Conservation (phyloP, 2,329 filamentous ascomycete species). For the Tolypocladium cylindrosporum region DNA sequence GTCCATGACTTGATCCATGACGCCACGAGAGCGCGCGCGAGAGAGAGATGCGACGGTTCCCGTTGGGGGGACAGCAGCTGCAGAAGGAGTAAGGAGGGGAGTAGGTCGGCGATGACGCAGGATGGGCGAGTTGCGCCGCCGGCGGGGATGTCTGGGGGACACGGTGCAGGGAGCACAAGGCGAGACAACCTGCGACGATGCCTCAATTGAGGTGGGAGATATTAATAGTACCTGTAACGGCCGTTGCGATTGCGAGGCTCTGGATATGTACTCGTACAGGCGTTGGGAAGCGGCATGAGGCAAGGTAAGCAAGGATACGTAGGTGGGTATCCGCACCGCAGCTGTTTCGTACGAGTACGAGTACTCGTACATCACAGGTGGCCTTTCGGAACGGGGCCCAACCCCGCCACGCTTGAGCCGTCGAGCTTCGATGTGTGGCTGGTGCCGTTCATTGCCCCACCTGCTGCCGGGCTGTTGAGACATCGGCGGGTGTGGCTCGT, state of each 20-base stretch:
- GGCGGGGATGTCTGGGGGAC: neutral
- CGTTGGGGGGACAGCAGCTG: neutral
- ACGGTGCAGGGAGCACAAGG: neutral
- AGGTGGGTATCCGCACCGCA: neutral
- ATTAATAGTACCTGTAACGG: neutral
- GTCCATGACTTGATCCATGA: constrained; percentile 51
- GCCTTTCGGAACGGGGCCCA: neutral
- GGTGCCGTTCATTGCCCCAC: neutral
- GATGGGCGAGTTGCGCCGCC: neutral
- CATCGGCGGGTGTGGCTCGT: neutral
- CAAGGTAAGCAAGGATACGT: neutral
- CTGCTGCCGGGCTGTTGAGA: no score
- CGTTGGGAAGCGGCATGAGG: neutral
- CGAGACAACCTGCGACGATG: neutral
- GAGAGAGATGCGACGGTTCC: neutral
- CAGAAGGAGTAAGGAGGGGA: neutral
- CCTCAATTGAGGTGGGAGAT: neutral
- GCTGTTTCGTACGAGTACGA: no score
- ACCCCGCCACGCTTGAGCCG: neutral
- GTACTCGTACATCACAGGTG: neutral
- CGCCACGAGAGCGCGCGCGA: neutral
- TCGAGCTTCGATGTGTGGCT: neutral
- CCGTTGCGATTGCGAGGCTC: neutral
- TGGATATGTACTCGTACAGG: neutral
- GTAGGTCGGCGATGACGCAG: neutral